phyloP scores from a whole-genome alignment of 306 rosid species.

The Spatholobus suberectus region DNA sequence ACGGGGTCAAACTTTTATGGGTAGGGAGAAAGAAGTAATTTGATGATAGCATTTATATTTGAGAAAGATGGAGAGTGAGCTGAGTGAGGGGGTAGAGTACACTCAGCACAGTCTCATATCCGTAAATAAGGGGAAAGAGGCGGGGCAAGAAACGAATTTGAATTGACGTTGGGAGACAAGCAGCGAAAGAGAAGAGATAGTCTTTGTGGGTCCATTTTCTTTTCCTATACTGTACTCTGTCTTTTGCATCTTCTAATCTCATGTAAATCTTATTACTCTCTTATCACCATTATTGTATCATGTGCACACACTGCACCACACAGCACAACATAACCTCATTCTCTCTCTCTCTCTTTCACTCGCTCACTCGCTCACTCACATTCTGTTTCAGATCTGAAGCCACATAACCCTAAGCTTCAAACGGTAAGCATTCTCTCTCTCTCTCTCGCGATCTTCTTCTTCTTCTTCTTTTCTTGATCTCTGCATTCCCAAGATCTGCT shows the following conservation, averaged over 20 bases:
- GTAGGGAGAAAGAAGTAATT: background rate
- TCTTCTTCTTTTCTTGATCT: background rate
- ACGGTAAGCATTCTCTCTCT: slow-evolving; percentile 29
- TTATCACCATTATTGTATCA: background rate
- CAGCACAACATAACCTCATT: background rate
- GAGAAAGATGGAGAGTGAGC: background rate
- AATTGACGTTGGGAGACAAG: background rate
- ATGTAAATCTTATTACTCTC: background rate
- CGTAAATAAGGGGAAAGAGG: background rate
- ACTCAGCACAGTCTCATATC: slow-evolving; percentile 27
- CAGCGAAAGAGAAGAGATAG: background rate
- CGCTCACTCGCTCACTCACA: background rate
- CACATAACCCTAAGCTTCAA: slow-evolving; percentile 29
- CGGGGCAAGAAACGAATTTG: background rate
- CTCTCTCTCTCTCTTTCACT: background rate
- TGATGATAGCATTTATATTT: background rate
- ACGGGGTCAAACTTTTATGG: background rate
- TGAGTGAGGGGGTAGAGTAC: no score
- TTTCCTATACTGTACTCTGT: slow-evolving; percentile 7
- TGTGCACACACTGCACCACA: background rate
- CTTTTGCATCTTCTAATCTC: slow-evolving; percentile 12
- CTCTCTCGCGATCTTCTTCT: background rate
- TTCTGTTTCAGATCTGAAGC: slow-evolving; percentile 43
- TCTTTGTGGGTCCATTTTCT: slow-evolving; percentile 1
- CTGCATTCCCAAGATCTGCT: slow-evolving; percentile 13